Percentiles rank a stretch among this genome's conserved stretches.
These are phyloP conservation scores for Leishmania martiniquensis DNA, from an alignment of 208 protist genomes.

Conservation along the genomic window DNA sequence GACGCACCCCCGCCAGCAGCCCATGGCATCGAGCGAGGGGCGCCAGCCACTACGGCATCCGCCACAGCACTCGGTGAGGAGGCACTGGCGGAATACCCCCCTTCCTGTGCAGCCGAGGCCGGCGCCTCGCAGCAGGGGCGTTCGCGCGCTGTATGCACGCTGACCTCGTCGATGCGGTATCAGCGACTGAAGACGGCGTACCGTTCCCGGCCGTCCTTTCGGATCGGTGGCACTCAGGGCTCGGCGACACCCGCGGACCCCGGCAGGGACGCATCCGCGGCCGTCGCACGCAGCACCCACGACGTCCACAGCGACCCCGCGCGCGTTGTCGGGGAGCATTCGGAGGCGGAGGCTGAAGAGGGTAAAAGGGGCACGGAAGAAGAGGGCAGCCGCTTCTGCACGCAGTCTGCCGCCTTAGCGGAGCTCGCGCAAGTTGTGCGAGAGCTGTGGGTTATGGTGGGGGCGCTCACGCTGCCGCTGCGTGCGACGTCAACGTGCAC, in stretches of 20 bases:
- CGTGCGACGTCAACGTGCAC: slow-evolving; percentile 20
- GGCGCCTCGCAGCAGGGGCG: not conserved
- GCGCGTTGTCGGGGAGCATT: not conserved
- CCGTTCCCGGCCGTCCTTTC: not conserved
- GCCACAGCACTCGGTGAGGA: not conserved
- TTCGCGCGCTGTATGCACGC: not conserved
- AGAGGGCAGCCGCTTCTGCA: not conserved
- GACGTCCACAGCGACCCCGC: not conserved
- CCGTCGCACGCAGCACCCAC: not conserved
- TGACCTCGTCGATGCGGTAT: slow-evolving; percentile 16
- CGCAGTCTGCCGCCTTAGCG: not conserved
- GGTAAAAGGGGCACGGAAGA: not conserved
- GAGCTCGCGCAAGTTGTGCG: slow-evolving; percentile 4
- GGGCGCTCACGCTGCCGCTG: slow-evolving; percentile 22
- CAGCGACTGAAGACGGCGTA: slow-evolving; percentile 22
- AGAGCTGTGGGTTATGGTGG: slow-evolving; percentile 14
- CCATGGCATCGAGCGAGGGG: not conserved
- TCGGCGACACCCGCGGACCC: not conserved
- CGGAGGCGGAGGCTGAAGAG: not conserved
- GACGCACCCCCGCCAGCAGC: not conserved
- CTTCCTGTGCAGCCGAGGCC: not conserved
- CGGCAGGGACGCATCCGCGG: not conserved
- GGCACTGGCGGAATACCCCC: not conserved
- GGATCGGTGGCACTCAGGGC: not conserved
- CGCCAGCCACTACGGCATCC: not conserved